Percentiles rank a stretch among this genome's conserved stretches.
These are phyloP conservation scores for Lachnellula willkommii DNA, from an alignment of 2,329 filamentous ascomycete genomes.

Conservation along the genomic window DNA sequence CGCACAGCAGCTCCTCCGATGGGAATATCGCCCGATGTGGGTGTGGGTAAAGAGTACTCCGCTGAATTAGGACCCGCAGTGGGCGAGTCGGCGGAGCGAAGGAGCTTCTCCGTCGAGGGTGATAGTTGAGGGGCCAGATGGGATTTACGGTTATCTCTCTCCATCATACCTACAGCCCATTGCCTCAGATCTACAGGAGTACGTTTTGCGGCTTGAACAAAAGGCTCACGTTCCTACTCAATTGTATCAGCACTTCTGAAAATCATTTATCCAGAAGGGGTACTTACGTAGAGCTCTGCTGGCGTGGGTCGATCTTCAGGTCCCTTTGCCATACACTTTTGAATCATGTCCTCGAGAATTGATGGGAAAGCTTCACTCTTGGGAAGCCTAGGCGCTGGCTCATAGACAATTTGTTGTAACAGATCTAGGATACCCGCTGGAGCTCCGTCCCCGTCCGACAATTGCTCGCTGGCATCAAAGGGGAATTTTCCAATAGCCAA, in stretches of 20 bases:
- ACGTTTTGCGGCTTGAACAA: slow-evolving; percentile 92
- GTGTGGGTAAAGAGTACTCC: slow-evolving; percentile 48
- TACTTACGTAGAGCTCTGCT: slow-evolving; percentile 79
- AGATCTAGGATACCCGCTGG: slow-evolving; percentile 95
- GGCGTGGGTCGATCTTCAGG: slow-evolving; percentile 87
- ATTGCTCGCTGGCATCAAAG: slow-evolving; percentile 69
- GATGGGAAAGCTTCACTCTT: slow-evolving; percentile 96
- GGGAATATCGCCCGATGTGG: slow-evolving; percentile 68
- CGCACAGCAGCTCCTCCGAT: slow-evolving; percentile 50
- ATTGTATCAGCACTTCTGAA: slow-evolving; percentile 9
- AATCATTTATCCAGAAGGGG: slow-evolving; percentile 9
- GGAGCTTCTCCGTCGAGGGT: slow-evolving; percentile 70
- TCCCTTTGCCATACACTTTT: slow-evolving; percentile 88
- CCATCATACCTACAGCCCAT: slow-evolving; percentile 92
- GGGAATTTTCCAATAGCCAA: slow-evolving; percentile 96
- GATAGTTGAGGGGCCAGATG: slow-evolving; percentile 78
- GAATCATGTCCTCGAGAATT: slow-evolving; percentile 94
- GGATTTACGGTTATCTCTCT: slow-evolving; percentile 90
- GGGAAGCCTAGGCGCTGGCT: slow-evolving; percentile 85
- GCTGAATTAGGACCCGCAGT: slow-evolving; percentile 35
- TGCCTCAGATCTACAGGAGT: slow-evolving; percentile 90
- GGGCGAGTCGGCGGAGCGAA: slow-evolving; percentile 59
- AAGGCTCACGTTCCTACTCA: slow-evolving; percentile 77
- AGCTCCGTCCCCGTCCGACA: slow-evolving; percentile 69
- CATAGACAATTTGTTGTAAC: slow-evolving; percentile 94